phyloP scores from a whole-genome alignment of 768 basidiomycete species.

The Punctularia strigosozonata region DNA sequence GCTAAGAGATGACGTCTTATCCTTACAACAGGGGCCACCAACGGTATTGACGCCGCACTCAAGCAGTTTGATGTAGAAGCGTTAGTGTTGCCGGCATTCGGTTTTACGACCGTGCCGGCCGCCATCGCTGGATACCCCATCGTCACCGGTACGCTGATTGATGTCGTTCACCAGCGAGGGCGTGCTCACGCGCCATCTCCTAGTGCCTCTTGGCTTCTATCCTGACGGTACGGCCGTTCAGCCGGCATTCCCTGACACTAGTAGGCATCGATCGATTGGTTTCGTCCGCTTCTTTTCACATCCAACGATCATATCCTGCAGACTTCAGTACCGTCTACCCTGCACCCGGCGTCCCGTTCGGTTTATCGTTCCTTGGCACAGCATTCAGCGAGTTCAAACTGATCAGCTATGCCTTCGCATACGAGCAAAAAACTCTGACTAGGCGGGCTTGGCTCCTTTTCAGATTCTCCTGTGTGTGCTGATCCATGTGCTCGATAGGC shows the following conservation, averaged over 20 bases:
- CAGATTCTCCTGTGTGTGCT: too few relatives aligned
- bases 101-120: slow-evolving; percentile 10
- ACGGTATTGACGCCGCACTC: slow-evolving; percentile 23
- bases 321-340: slow-evolving; percentile 34
- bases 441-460: too few relatives aligned
- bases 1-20: too few relatives aligned
- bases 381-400: slow-evolving; percentile 18
- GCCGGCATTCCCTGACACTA: slow-evolving; percentile 12
- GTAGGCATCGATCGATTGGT: slow-evolving; percentile 6
- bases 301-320: neutral
- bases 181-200: neutral
- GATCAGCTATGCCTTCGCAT: slow-evolving; percentile 17
- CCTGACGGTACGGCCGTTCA: slow-evolving; percentile 32
- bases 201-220: slow-evolving; percentile 50
- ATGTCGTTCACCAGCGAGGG: neutral
- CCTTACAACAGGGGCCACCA: too few relatives aligned
- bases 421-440: slow-evolving; percentile 18
- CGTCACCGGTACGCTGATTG: slow-evolving; percentile 37
- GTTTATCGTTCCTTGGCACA: slow-evolving; percentile 49
- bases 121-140: slow-evolving; percentile 60
- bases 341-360: slow-evolving; percentile 45
- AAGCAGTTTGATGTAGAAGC: slow-evolving; percentile 20
- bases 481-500: too few relatives aligned
- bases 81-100: slow-evolving; percentile 20
- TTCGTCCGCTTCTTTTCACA: too few relatives aligned